A percentile compares a stretch with the other conserved stretches of the same genome.
phyloP scores from a whole-genome alignment of 2,329 filamentous ascomycete species.

The Aureobasidium vineae region DNA sequence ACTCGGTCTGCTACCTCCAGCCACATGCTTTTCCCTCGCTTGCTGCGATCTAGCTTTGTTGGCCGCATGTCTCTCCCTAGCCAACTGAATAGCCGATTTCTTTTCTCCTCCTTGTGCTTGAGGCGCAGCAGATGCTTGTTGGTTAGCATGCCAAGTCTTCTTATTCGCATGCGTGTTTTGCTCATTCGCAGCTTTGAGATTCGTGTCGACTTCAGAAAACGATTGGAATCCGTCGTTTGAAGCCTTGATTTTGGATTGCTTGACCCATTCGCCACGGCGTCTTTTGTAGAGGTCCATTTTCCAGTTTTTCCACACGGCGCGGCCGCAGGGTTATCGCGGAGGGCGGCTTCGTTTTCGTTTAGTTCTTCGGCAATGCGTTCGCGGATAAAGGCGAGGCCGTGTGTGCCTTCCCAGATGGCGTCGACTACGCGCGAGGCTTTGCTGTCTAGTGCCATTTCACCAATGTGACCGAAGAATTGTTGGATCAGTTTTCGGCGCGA shows the following conservation, averaged over 20 bases:
- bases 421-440: slow-evolving; percentile 68
- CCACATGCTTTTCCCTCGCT: slow-evolving; percentile 1
- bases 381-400: slow-evolving; percentile 63
- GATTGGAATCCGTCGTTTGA: slow-evolving; percentile 52
- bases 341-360: slow-evolving; percentile 54
- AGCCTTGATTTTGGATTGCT: slow-evolving; percentile 55
- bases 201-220: slow-evolving; percentile 48
- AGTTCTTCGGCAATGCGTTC: slow-evolving; percentile 66
- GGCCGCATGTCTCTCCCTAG: slow-evolving; percentile 56
- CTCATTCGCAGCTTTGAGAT: slow-evolving; percentile 27
- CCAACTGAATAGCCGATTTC: slow-evolving; percentile 57
- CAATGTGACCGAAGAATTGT: slow-evolving; percentile 61
- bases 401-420: slow-evolving; percentile 62
- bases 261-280: slow-evolving; percentile 62
- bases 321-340: slow-evolving; percentile 65
- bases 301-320: slow-evolving; percentile 73
- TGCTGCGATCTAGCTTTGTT: slow-evolving; percentile 42
- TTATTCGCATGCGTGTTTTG: slow-evolving; percentile 27
- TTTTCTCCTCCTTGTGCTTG: slow-evolving; percentile 28
- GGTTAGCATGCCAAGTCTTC: background rate
- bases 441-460: slow-evolving; percentile 59
- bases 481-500: slow-evolving; percentile 63
- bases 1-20: background rate
- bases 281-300: slow-evolving; percentile 69
- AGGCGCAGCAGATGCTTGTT: background rate